These are phyloP conservation scores for Eimeria necatrix DNA, from an alignment of 169 alveolate species.

Conservation along the genomic window DNA sequence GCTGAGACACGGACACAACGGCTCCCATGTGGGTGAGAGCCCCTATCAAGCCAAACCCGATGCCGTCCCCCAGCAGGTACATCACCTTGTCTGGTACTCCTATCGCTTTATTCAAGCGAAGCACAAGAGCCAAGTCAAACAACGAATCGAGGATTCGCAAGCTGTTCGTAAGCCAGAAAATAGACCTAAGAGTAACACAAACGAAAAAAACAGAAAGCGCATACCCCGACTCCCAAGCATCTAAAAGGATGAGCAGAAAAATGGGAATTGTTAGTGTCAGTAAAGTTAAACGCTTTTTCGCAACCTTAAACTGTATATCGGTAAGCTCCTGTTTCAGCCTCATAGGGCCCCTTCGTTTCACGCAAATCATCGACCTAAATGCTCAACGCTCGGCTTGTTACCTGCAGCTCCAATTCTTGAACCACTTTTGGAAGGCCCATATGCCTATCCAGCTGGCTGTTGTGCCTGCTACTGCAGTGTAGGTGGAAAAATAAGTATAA, in stretches of 20 bases:
- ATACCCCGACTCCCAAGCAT: too few relatives aligned
- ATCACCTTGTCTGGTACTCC: slow-evolving; percentile 29
- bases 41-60: background rate
- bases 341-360: too few relatives aligned
- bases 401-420: slow-evolving; percentile 10
- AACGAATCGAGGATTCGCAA: slow-evolving; percentile 49
- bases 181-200: background rate
- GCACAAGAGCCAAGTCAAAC: slow-evolving; percentile 22
- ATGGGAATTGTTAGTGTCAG: background rate
- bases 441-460: slow-evolving; percentile 76
- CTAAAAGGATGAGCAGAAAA: background rate
- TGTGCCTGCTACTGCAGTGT: slow-evolving; percentile 62
- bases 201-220: background rate
- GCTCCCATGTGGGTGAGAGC: slow-evolving; percentile 58
- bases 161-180: slow-evolving; percentile 66
- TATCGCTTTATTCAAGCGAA: slow-evolving; percentile 24
- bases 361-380: too few relatives aligned
- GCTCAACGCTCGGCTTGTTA: background rate
- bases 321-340: too few relatives aligned
- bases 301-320: too few relatives aligned
- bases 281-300: background rate
- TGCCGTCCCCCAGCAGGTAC: slow-evolving; percentile 73
- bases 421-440: slow-evolving; percentile 59
- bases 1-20: slow-evolving; percentile 16
- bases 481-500: slow-evolving; percentile 80